Base-by-base conservation (phyloP, 768 basidiomycete genomes). In the Xerocomellus chrysenteron region DNA sequence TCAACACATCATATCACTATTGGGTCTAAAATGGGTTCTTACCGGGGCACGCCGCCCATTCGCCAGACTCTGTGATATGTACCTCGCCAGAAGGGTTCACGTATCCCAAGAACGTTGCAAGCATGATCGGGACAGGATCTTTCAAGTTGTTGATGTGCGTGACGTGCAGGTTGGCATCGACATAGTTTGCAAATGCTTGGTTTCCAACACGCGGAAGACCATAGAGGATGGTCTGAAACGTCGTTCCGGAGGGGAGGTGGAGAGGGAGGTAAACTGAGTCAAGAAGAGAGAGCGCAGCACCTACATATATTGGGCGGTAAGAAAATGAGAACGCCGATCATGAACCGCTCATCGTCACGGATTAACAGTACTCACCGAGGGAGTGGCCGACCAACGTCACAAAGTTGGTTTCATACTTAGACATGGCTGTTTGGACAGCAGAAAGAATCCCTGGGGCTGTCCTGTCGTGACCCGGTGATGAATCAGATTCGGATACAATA, bases 1-100 rank as follows among this genome's bases (percentile, higher is more conserved):
- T 26, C 10, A 37, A 11, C n/a, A 12, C 4, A 6, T 24, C 42
- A 9, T 0, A 12, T 21, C 3, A 39, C 9, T n/a, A 14, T 39
- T 21, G 14, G 12, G n/a, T 17, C 37, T 11, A 5, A 26, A 16
- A 26, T 4, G 13, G 9, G 21, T 13, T 6, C 64, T 40, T 28
- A 60, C 82, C 82, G 10, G 83, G 76, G 65, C 87, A 88, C 19
- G 68, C 54, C 35, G 74, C 65, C 86, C 85, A 88, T 17, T 68
- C 63, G 0, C 71, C 74, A 5, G 68, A 71, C 39, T 78, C 74
- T 55, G 73, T 66, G 21, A 79, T 80, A 46, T 79, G 78, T 3
- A 74, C 66, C 56, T 80, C 78, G 1, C 78, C 76, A 8, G 64
- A 50, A 4, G 77, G 65, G 32, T 80, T 76, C 4, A 56, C 68